Evolutionary conservation across 495 filamentous ascomycete species (phyloP).

Genomic region (Antarctomyces pellizariae): DNA sequence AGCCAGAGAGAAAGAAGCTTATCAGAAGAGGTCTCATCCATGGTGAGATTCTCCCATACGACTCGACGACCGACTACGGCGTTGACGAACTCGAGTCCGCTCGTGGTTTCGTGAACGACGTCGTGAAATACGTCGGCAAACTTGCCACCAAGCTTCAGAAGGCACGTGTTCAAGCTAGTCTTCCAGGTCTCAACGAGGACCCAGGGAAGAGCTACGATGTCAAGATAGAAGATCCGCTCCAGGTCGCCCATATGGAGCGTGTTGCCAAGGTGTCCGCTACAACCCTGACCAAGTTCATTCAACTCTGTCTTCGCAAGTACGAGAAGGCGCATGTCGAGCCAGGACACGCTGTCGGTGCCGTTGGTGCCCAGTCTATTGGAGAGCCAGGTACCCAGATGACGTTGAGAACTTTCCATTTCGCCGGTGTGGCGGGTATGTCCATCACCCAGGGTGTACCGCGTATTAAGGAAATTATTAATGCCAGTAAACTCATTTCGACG

Average conservation of each 20-base stretch:
- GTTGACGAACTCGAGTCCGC: slow-evolving; percentile 74
- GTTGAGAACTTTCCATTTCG: slow-evolving; percentile 98
- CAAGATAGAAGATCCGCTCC: slow-evolving; percentile 12
- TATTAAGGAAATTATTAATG: slow-evolving; percentile 99
- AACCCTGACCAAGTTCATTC: slow-evolving; percentile 52
- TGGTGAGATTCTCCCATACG: slow-evolving; percentile 30
- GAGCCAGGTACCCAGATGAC: slow-evolving; percentile 99
- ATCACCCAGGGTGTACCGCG: slow-evolving; percentile 96
- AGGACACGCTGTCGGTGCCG: slow-evolving; percentile 90
- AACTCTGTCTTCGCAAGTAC: slow-evolving; percentile 71
- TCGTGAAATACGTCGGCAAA: slow-evolving; percentile 39
- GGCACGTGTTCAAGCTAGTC: slow-evolving; percentile 16
- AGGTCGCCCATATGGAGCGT: slow-evolving; percentile 30
- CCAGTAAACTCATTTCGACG: slow-evolving; percentile 76
- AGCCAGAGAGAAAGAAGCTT: slow-evolving; percentile 38
- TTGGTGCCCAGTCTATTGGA: slow-evolving; percentile 93
- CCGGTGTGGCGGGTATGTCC: slow-evolving; percentile 96
- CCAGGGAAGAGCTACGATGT: slow-evolving; percentile 4
- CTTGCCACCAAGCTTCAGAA: slow-evolving; percentile 24
- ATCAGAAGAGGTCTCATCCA: slow-evolving; percentile 28
- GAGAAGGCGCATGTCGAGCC: slow-evolving; percentile 74
- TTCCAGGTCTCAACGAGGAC: slow-evolving; percentile 10
- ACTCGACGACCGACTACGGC: slow-evolving; percentile 35
- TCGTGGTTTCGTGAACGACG: slow-evolving; percentile 55
- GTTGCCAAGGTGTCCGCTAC: slow-evolving; percentile 57